Evolutionary conservation across 805 yeast genomes (phyloP), one percentile per base, ranked within the genome.

Genomic region (Monosporozyma siamensis): DNA sequence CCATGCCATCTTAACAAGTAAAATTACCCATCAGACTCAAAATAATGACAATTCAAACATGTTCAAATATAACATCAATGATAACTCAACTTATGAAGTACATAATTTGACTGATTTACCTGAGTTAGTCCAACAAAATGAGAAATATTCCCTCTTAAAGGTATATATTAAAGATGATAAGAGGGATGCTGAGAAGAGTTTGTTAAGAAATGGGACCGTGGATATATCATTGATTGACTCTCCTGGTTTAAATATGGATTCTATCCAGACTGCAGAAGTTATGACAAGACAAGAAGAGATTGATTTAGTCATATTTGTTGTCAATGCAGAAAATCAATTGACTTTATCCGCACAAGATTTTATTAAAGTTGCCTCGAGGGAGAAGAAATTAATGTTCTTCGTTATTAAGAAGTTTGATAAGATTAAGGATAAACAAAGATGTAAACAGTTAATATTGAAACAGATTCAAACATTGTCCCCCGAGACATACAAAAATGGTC

Each of bases 201-300:
- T 92, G 42, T 67, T 92, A 45, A 75, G 80, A 46, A 92, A 92
- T 60, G 97, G 97, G 2, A 83, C 87, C 8, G 86, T 90, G 32
- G 97, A 92, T 56, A 88, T 92, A 44, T 78, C 89, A 20, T 69
- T 92, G 47, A 92, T 92, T 42, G 99, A 92, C 66, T 97, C 97
- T 0, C 99, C 99, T 0, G 99, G 99, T 0, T 70, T 92, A 44
- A 92, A 92, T 59, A 72, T 88, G 72, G 97, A 90, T 55, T 84
- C 92, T 4, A 82, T 82, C 53, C 95, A 87, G 59, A 92, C 99
- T 0, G 85, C 95, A 1, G 95, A 90, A 56, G 88, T 92, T 0
- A 89, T 90, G 59, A 82, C 96, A 2, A 77, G 97, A 46, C 97
- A 92, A 66, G 97, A 92, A 56, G 98, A 92, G 56, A 92, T 92